Base-by-base conservation (phyloP, 345 rosid genomes). In the Salix caprea region DNA sequence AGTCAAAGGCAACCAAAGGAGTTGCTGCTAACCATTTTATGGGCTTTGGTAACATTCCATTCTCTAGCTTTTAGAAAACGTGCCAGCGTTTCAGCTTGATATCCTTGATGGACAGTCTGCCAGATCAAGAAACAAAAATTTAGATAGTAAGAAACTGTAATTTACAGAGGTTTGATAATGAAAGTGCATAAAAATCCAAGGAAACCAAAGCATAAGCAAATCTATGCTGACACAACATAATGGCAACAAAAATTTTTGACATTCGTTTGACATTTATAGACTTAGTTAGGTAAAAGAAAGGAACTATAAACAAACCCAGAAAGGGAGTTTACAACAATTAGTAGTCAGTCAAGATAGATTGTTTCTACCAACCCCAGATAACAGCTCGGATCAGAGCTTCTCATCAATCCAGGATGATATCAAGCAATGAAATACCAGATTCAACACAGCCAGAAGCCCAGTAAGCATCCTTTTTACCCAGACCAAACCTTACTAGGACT, bases 61-160 rank as follows among this genome's bases (percentile, higher is more conserved):
- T 96, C 97, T 76, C 99, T 90, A 10, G 99, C 99, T 86, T 88
- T 94, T 65, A 96, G 91, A 79, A 94, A 96, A 71, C 97, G 97
- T 65, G 72, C 71, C 80, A 92, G 81, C 37, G 86, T 89, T 88
- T 92, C 97, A 23, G 79, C 79, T 8, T 90, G 87, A 86, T 84
- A 87, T 8, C 98, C 99, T 72, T 94, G 99, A 81, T 96, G 99
- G 75, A 96, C 72, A 81, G 87, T 94, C 98, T 96, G 90, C 72
- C 24, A 86, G 21, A 79, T 67, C 74, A 82, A 36, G 50, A 79
- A 40, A 37, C 9, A 50, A 52, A 14, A 13, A 5, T 13, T 81
- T 42, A 73, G 70, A 48, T 2, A 37, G 62, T 8, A 71, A 18
- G 14, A 52, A 58, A 0, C 76, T 46, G 39, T 12, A 42, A 12